Conservation (phyloP, 225 moss, liverwort and hornwort species). For the Polytrichum formosum region DNA sequence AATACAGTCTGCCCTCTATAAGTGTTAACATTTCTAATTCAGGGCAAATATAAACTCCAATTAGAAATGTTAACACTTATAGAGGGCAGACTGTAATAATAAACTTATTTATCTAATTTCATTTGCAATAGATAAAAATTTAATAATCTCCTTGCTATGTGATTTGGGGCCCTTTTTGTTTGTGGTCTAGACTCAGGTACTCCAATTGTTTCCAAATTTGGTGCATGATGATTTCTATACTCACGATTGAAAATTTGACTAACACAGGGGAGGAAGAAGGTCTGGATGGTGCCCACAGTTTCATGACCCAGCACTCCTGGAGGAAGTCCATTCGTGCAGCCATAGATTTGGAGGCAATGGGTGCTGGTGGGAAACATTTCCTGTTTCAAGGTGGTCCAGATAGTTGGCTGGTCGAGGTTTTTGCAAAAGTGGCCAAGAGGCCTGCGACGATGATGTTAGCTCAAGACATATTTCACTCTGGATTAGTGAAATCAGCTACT, state of each 20-base stretch:
- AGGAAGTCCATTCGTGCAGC: constrained; percentile 66
- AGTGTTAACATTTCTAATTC: no score
- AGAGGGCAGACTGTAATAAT: no score
- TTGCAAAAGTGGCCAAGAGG: constrained; percentile 67
- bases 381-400: constrained; percentile 91
- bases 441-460: constrained; percentile 73
- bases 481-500: constrained; percentile 83
- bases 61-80: no score
- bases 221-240: constrained; percentile 2
- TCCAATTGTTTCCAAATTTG: no score
- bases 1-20: no score
- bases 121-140: no score
- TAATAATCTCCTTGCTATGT: no score
- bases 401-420: constrained; percentile 64
- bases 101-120: no score
- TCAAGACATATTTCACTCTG: constrained; percentile 85
- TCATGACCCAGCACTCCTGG: constrained; percentile 95
- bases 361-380: constrained; percentile 72
- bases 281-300: constrained; percentile 86
- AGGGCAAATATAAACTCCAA: no score
- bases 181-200: no score
- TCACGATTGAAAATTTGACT: constrained; percentile 12
- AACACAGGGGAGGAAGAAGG: constrained; percentile 95
- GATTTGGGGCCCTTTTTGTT: no score
- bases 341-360: constrained; percentile 87